These are phyloP conservation scores for Eurotiales sp. DNA, from an alignment of 2,329 filamentous ascomycete species.

Conservation along the genomic window DNA sequence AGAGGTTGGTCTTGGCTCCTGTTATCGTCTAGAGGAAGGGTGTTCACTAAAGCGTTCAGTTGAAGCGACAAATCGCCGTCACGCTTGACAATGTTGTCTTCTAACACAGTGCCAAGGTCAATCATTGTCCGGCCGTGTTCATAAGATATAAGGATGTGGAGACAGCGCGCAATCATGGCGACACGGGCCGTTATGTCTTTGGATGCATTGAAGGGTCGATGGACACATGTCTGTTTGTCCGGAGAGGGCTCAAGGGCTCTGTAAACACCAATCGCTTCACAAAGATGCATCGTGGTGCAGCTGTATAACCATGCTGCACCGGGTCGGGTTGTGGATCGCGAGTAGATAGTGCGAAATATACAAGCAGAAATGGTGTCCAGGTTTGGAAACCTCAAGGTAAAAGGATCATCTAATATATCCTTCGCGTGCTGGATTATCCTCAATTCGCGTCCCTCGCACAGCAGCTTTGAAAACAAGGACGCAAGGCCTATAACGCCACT, in stretches of 20 bases:
- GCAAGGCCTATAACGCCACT: slow-evolving; percentile 30
- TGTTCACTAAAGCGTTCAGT: slow-evolving; percentile 17
- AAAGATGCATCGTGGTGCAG: slow-evolving; percentile 52
- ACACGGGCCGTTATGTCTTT: slow-evolving; percentile 22
- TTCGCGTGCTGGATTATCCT: slow-evolving; percentile 35
- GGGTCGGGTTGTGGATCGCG: slow-evolving; percentile 48
- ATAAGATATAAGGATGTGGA: slow-evolving; percentile 30
- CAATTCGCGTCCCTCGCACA: slow-evolving; percentile 23
- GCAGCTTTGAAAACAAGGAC: slow-evolving; percentile 26
- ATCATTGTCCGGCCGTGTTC: slow-evolving; percentile 32
- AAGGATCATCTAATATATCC: slow-evolving; percentile 39
- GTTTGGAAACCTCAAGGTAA: slow-evolving; percentile 21
- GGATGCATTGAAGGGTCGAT: slow-evolving; percentile 9
- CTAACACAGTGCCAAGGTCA: slow-evolving; percentile 19
- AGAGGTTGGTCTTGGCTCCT: slow-evolving; percentile 7
- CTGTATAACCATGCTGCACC: slow-evolving; percentile 54
- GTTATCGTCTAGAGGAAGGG: slow-evolving; percentile 9
- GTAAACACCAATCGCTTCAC: slow-evolving; percentile 44
- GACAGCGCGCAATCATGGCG: slow-evolving; percentile 26
- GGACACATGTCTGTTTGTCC: slow-evolving; percentile 12
- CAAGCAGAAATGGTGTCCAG: slow-evolving; percentile 36
- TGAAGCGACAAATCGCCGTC: slow-evolving; percentile 20
- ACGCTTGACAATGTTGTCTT: slow-evolving; percentile 13
- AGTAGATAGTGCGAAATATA: slow-evolving; percentile 49
- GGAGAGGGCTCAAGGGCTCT: slow-evolving; percentile 19